Conservation (phyloP, 345 rosid species). For the Adansonia digitata region DNA sequence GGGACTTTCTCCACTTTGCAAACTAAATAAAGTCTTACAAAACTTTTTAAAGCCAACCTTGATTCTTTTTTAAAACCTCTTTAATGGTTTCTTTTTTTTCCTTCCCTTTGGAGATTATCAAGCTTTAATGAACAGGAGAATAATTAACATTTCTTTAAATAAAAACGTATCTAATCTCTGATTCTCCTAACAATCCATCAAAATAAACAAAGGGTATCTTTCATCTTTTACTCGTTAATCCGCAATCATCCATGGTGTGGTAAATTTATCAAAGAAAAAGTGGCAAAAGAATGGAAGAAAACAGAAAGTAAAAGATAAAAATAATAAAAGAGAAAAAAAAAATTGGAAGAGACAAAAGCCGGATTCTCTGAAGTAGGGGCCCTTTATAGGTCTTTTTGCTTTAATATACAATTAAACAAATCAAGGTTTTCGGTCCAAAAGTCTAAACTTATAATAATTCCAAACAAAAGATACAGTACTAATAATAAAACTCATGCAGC, state of each 20-base stretch:
- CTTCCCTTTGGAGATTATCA: no score
- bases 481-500: not conserved
- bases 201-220: not conserved
- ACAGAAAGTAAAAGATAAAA: not conserved
- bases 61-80: not conserved
- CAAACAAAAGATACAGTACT: not conserved
- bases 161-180: not conserved
- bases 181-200: not conserved
- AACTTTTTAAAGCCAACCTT: not conserved
- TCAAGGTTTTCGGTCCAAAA: not conserved
- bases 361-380: conserved; percentile 15
- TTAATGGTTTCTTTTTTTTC: not conserved
- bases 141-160: not conserved
- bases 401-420: conserved; percentile 4
- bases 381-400: not conserved
- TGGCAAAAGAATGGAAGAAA: not conserved
- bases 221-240: not conserved
- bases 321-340: not conserved
- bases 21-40: not conserved
- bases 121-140: not conserved
- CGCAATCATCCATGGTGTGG: not conserved
- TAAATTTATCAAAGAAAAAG: not conserved
- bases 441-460: not conserved
- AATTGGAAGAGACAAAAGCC: conserved; percentile 14
- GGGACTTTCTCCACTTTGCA: not conserved